Base-by-base conservation (phyloP, 2,329 filamentous ascomycete genomes). In the Alternaria panax region DNA sequence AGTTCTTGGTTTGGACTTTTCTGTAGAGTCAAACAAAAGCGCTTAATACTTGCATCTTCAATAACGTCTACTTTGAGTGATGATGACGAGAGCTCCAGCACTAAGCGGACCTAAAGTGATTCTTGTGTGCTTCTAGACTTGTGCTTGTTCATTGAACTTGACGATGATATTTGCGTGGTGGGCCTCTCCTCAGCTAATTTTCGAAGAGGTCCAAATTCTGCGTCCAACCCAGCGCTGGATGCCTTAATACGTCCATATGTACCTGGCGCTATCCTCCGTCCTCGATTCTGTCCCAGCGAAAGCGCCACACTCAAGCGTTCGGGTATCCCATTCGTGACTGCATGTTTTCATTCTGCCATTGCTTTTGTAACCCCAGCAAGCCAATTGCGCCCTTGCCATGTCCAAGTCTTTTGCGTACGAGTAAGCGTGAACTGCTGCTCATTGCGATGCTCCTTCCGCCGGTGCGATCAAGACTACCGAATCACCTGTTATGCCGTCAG, bases 391-490 rank as follows among this genome's bases (percentile, higher is more conserved):
- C 46, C 28, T 46, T 59, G 24, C 47, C 34, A 53, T 36, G 41
- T 36, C 30, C 22, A 55, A 28, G 36, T 51, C 28, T 43, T 64
- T 47, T 40, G 63, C 25, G 51, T 61, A 50, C 51, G 42, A 45
- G 34, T 41, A 59, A 43, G 54, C 45, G 41, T 54, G 34, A 25
- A 41, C 41, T 38, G 12, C 43, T 40, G 54, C 63, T 73, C 69
- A 74, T 61, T 72, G 65, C 52, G 71, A 64, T 42, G 67, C 63
- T 54, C 70, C 72, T 32, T 75, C 68, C 28, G 72, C 67, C 40
- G 78, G 78, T 28, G 82, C 82, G 32, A 84, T 83, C 53, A 84
- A 72, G 34, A 84, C 82, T 12, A 84, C 82, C 11, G 81, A 83
- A 66, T 84, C 82, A 50, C 82, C 82, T 83, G 56, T 8, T 4